A percentile compares a stretch with the other conserved stretches of the same genome.
Conservation (phyloP, 805 yeast species). For the Ascoidea asiatica region DNA sequence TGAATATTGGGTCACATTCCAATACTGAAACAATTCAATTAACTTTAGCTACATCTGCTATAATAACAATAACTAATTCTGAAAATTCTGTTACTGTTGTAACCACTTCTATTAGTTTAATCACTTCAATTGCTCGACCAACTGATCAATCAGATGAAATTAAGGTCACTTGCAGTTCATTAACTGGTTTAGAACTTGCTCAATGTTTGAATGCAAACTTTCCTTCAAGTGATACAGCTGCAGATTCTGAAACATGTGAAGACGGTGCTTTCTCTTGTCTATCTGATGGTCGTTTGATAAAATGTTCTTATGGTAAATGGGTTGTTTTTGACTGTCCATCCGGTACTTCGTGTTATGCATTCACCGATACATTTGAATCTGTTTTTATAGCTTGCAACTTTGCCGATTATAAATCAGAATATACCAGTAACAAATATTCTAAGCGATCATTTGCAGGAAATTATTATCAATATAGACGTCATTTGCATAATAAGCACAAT, state of each 20-base stretch:
- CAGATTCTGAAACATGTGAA: constrained; percentile 3
- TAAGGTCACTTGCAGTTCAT: constrained; percentile 9
- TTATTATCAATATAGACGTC: too few species aligned
- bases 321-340: constrained; percentile 41
- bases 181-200: constrained; percentile 27
- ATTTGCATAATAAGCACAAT: too few species aligned
- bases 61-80: not conserved
- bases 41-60: not conserved
- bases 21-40: not conserved
- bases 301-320: constrained; percentile 43
- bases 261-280: constrained; percentile 17
- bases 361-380: constrained; percentile 17
- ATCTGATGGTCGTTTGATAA: constrained; percentile 36
- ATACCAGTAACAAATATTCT: too few species aligned
- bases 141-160: not conserved
- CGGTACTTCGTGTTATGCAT: constrained; percentile 52
- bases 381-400: constrained; percentile 39
- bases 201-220: constrained; percentile 31
- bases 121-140: constrained; percentile 1
- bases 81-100: not conserved
- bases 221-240: constrained; percentile 28
- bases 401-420: constrained; percentile 16
- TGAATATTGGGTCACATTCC: constrained; percentile 1
- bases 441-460: too few species aligned
- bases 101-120: not conserved